Evolutionary conservation across 164 flowering plant genomes (phyloP).

Genomic region (Echeveria elegans): DNA sequence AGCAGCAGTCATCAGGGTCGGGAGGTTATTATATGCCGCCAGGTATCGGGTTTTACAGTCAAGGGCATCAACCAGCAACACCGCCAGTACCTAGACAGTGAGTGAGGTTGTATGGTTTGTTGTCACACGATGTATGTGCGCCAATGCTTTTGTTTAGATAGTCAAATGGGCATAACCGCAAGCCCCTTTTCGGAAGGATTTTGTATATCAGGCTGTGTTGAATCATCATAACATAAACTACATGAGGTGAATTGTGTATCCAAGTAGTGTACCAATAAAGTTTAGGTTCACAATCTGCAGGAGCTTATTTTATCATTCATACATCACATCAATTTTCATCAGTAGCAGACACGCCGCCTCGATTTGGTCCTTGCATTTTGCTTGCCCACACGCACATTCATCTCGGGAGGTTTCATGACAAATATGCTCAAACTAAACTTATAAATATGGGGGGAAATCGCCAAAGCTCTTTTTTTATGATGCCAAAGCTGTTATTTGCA

Average conservation of each 20-base stretch:
- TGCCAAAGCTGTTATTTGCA: too few relatives aligned
- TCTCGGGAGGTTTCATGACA: too few relatives aligned
- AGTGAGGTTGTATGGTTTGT: not conserved
- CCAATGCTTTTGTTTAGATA: not conserved
- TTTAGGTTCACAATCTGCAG: not conserved
- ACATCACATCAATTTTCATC: not conserved
- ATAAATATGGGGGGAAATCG: too few relatives aligned
- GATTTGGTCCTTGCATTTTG: too few relatives aligned
- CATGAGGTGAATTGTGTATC: not conserved
- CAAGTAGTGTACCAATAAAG: not conserved
- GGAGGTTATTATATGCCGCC: slow-evolving; percentile 39
- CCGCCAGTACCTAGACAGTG: not conserved
- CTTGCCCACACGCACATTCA: too few relatives aligned
- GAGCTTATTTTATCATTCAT: not conserved
- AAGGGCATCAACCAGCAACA: slow-evolving; percentile 32
- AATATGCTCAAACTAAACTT: too few relatives aligned
- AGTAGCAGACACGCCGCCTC: too few relatives aligned
- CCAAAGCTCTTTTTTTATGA: too few relatives aligned
- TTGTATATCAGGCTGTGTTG: not conserved
- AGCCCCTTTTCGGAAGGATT: not conserved
- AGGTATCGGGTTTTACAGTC: slow-evolving; percentile 66
- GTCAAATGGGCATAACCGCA: not conserved
- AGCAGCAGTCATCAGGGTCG: slow-evolving; percentile 20
- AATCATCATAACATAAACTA: not conserved
- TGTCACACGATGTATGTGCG: not conserved